phyloP scores from a whole-genome alignment of 441 rosid genomes.

The Eutrema salsugineum region DNA sequence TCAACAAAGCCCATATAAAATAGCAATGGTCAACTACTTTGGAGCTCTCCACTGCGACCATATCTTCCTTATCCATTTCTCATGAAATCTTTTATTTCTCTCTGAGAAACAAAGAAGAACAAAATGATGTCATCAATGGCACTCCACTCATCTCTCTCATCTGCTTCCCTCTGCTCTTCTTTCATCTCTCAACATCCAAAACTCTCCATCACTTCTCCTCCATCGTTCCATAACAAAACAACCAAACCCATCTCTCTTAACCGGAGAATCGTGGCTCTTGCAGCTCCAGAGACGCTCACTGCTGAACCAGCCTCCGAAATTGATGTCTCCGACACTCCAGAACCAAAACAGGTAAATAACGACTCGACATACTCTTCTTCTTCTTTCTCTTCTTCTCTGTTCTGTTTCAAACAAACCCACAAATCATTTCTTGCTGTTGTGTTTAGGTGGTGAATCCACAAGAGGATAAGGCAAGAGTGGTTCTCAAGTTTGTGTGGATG shows the following conservation, averaged over 20 bases:
- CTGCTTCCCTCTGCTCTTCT: conserved; percentile 33
- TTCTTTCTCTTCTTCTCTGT: neutral
- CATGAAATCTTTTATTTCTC: conserved; percentile 8
- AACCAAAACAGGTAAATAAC: conserved; percentile 4
- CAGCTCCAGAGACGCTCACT: conserved; percentile 45
- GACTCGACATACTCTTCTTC: neutral
- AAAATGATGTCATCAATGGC: conserved; percentile 53
- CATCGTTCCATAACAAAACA: conserved; percentile 2
- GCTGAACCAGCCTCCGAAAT: conserved; percentile 32
- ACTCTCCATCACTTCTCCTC: conserved; percentile 17
- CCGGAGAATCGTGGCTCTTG: conserved; percentile 29
- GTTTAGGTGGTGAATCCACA: conserved; percentile 48
- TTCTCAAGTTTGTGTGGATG: conserved; percentile 95
- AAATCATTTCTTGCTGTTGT: conserved; percentile 12
- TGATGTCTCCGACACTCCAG: conserved; percentile 27
- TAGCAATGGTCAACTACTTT: neutral
- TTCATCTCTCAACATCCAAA: conserved; percentile 27
- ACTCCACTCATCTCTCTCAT: conserved; percentile 32
- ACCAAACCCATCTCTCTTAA: conserved; percentile 36
- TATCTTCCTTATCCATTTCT: conserved; percentile 41
- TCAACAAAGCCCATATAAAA: conserved; percentile 22
- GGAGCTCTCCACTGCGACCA: conserved; percentile 12
- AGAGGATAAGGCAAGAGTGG: conserved; percentile 54
- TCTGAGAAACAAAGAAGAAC: neutral
- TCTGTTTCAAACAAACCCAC: neutral